Evolutionary conservation across 371 early-diverging fungal species (phyloP), one percentile per base, ranked within the genome.

Genomic region (Zancudomyces culisetae): DNA sequence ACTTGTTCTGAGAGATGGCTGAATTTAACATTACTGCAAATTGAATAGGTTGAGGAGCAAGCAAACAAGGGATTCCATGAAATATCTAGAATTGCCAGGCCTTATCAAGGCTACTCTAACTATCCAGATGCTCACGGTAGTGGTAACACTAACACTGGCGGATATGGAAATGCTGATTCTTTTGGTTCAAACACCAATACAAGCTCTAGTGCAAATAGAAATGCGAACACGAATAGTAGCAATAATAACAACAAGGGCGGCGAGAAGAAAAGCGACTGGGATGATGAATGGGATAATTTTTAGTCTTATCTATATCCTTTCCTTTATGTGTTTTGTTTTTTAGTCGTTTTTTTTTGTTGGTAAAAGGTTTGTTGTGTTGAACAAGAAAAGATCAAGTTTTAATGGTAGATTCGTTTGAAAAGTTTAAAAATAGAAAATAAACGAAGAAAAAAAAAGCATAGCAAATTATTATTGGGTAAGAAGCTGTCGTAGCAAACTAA

Each of bases 241-340:
- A 57, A 63, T 40, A 66, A 15, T 13, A 42, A 46, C 1, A 60
- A 60, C 43, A 55, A 58, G 20, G 51, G 35, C 1, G 26, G 59
- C 10, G 66, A 62, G 30, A 59, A 59, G 30, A 56, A 69, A 6
- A 55, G 55, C 39, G 66, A 63, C 26, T 75, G 74, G 55, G 74
- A 78, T 49, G 76, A 78, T 57, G 72, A 74, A 40, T 78, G 76
- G 76, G 72, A 68, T 41, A 66, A 63, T 28, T 63, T 63, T 47
- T 63, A 60, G 23, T 21, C 23, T 22, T 26, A 45, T 12, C 26
- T 48, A 27, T 48, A 48, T 15, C 18, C 48, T 20, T n/a, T 35
- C 35, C 6, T 10, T 35, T 35, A 10, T 35, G 35, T 35, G 6
- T 35, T 35, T 35, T 35, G 35, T 35, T 35, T 35, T 35, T 35